Percentiles rank a stretch among this genome's conserved stretches.
Evolutionary conservation across 2,329 filamentous ascomycete species (phyloP).

Genomic region (Elsinoe necatrix): DNA sequence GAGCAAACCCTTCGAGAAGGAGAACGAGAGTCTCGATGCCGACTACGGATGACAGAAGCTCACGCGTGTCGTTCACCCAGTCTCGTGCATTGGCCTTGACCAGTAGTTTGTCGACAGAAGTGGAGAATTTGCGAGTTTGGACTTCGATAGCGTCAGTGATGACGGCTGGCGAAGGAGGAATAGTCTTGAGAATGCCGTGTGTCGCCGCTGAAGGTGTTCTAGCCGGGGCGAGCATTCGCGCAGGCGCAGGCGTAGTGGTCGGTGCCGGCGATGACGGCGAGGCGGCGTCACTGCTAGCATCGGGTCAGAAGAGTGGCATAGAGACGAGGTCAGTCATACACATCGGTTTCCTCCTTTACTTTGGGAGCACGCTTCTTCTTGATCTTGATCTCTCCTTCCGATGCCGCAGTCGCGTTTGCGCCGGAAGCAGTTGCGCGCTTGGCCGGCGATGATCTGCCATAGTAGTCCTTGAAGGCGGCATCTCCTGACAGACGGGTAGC

Average conservation of each 20-base stretch:
- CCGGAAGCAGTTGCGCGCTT: conserved; percentile 32
- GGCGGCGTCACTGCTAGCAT: conserved; percentile 11
- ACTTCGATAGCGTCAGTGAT: conserved; percentile 70
- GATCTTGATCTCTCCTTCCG: conserved; percentile 25
- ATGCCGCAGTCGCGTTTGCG: conserved; percentile 20
- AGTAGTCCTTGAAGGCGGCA: conserved; percentile 64
- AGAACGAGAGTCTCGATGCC: conserved; percentile 62
- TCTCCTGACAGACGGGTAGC: conserved; percentile 55
- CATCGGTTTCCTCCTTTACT: conserved; percentile 30
- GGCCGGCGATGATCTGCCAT: conserved; percentile 52
- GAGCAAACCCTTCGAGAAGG: conserved; percentile 59
- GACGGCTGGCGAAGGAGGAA: conserved; percentile 71
- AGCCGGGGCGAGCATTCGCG: conserved; percentile 23
- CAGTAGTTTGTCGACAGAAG: conserved; percentile 56
- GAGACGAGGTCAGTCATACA: conserved; percentile 20
- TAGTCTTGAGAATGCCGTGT: conserved; percentile 29
- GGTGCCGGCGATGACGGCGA: conserved; percentile 39
- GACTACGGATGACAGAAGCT: conserved; percentile 61
- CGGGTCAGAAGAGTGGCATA: neutral
- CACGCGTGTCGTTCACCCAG: conserved; percentile 56
- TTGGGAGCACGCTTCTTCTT: conserved; percentile 27
- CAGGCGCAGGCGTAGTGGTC: conserved; percentile 30
- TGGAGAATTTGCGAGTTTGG: conserved; percentile 57
- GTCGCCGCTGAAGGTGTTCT: conserved; percentile 19
- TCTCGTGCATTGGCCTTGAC: conserved; percentile 59